These are phyloP conservation scores for Medicago arabica DNA, from an alignment of 306 rosid genomes.

Conservation along the genomic window DNA sequence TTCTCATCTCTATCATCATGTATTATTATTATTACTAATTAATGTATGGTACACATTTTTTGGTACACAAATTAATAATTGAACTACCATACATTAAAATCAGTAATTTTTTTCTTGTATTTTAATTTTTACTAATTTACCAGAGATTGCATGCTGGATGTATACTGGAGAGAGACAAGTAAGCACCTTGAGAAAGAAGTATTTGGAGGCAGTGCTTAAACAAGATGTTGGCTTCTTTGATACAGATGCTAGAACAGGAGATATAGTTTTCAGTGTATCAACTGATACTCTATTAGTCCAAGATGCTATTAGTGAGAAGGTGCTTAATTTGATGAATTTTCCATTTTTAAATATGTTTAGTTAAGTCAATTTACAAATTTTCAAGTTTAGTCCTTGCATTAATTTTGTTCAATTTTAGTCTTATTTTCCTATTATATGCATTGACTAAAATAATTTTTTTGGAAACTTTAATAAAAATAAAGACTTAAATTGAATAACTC, in stretches of 20 bases:
- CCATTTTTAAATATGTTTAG: no score
- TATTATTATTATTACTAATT: constrained; percentile 15
- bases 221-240: constrained; percentile 99
- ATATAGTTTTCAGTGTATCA: constrained; percentile 93
- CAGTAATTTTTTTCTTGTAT: neutral
- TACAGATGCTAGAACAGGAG: constrained; percentile 98
- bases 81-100: neutral
- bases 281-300: constrained; percentile 97
- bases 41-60: constrained; percentile 23
- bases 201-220: constrained; percentile 87
- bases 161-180: constrained; percentile 96
- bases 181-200: constrained; percentile 92
- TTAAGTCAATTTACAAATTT: no score
- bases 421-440: neutral
- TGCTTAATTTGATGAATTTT: constrained; percentile 38
- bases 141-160: constrained; percentile 99
- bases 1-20: constrained; percentile 35
- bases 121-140: neutral
- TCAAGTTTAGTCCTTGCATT: no score
- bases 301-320: constrained; percentile 99
- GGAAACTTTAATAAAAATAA: neutral
- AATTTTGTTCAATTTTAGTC: neutral
- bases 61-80: constrained; percentile 17
- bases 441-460: neutral
- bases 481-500: neutral